Evolutionary conservation across 108 stramenopile species (phyloP), one percentile per base, ranked within the genome.

Genomic region (Parmales sp.): DNA sequence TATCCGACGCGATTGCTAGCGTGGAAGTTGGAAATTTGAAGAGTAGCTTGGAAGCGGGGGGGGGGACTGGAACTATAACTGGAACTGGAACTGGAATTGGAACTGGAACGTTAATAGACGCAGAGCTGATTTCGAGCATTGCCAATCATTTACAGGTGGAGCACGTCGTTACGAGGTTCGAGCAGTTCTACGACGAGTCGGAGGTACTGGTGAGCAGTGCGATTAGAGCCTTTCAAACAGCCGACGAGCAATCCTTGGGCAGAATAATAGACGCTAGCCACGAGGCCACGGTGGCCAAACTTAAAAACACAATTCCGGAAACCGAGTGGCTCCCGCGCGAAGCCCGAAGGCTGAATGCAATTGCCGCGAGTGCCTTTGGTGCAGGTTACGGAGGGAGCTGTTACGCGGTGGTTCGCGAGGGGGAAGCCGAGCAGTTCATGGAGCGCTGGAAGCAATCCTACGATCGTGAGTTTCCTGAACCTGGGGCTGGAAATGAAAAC

Each of bases 311-410:
- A 34, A 67, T 68, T 18, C 19, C 28, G 37, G 71, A 72, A 38
- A 72, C 71, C 25, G 71, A 67, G 63, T 72, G 71, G 71, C 29
- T 72, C 16, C 71, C 71, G 18, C 37, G 68, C 18, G 68, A 49
- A 51, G 71, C 71, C 7, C 46, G 71, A 37, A 50, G 71, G 7
- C 68, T 72, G 0, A 72, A 49, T 2, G 71, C 71, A 6, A 9
- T 72, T 28, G 71, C 71, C 38, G 11, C 66, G 28, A 68, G 67
- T 1, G 66, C 67, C 2, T 72, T 72, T 49, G 71, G 71, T 0
- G 71, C 71, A 6, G 71, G 71, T 4, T 72, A 54, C 60, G 71
- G 71, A 41, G 71, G 71, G 29, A 54, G 50, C 0, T 72, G 71
- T 16, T 72, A 68, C 67, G 71, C 71, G 34, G 51, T 72, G 22